A percentile compares a stretch with the other conserved stretches of the same genome.
Evolutionary conservation across 768 basidiomycete species (phyloP).

Genomic region (Amyloporia xantha): DNA sequence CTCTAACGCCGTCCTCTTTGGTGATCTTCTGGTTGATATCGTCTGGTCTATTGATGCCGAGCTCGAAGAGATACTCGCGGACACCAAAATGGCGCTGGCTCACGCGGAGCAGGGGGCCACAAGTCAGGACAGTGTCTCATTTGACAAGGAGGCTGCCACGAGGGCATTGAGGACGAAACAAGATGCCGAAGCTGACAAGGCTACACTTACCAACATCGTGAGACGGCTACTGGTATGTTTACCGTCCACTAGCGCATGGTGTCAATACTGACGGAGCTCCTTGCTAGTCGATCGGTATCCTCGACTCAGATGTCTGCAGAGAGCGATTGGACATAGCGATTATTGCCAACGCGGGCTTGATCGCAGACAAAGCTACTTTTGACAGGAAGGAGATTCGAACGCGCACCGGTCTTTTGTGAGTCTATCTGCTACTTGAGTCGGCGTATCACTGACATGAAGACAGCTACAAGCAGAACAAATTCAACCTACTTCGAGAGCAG

Average conservation of each 20-base stretch:
- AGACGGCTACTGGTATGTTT: slow-evolving; percentile 53
- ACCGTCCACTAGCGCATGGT: not conserved
- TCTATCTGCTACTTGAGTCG: slow-evolving; percentile 17
- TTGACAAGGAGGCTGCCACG: slow-evolving; percentile 10
- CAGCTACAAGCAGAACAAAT: slow-evolving; percentile 97
- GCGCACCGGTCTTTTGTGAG: slow-evolving; percentile 77
- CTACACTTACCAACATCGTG: slow-evolving; percentile 49
- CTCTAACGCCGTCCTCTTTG: slow-evolving; percentile 41
- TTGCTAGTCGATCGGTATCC: slow-evolving; percentile 47
- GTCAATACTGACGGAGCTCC: not conserved
- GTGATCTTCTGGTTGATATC: slow-evolving; percentile 70
- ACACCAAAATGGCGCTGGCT: slow-evolving; percentile 37
- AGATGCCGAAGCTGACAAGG: slow-evolving; percentile 57
- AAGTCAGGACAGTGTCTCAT: not conserved
- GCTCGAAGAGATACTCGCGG: slow-evolving; percentile 61
- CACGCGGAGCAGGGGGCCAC: slow-evolving; percentile 15
- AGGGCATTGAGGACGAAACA: slow-evolving; percentile 35
- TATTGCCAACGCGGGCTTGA: slow-evolving; percentile 56
- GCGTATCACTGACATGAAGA: not conserved
- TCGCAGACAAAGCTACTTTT: slow-evolving; percentile 57
- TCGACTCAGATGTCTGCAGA: slow-evolving; percentile 56
- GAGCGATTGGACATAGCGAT: slow-evolving; percentile 69
- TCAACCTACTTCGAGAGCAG: slow-evolving; percentile 94
- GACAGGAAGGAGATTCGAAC: slow-evolving; percentile 79
- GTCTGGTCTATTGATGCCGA: slow-evolving; percentile 78